Evolutionary conservation across 129 eudicot species (phyloP), one percentile per base, ranked within the genome.

Genomic region (Rutidosis leptorrhynchoides): DNA sequence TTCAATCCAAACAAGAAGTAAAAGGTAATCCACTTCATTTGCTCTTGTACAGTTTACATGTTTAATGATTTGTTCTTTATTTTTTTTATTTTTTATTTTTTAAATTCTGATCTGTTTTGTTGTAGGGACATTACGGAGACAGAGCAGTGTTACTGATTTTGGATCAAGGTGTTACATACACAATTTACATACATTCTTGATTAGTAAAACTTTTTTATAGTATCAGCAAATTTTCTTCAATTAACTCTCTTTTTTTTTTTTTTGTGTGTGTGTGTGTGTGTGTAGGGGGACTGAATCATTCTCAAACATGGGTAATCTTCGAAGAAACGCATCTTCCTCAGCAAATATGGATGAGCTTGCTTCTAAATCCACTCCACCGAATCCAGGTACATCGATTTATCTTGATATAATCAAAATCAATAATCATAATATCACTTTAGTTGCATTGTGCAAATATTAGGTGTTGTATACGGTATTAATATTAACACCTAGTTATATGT

Each of bases 61-160:
- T 60, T 28, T 28, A 29, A 19, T 29, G 20, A 66, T 32, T 32
- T 14, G 14, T 20, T 32, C 30, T 29, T 60, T n/a, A 19, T 46
- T 9, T 60, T 60, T 17, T 1, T n/a, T 24, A 26, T 65, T 21
- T 17, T 16, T 43, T 21, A 21, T 25, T 40, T 16, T 64, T 20
- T 25, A 24, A 17, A 14, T 55, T 55, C 27, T 6, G 26, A 3
- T 45, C 12, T 19, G 59, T 43, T 35, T 16, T 64, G 24, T 60
- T 54, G 63, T 72, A 88, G 98, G 96, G 37, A 54, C 90, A 28
- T 58, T 93, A 40, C 89, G 92, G 45, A 82, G 96, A 70, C 96
- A 88, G 49, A 81, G 95, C 84, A 93, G 96, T 69, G 95, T 81
- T 40, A 74, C 85, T 11, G 94, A 88, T 68, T 71, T 88, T 67